Conservation (phyloP, 2,329 filamentous ascomycete species). For the Orbilia ellipsospora region DNA sequence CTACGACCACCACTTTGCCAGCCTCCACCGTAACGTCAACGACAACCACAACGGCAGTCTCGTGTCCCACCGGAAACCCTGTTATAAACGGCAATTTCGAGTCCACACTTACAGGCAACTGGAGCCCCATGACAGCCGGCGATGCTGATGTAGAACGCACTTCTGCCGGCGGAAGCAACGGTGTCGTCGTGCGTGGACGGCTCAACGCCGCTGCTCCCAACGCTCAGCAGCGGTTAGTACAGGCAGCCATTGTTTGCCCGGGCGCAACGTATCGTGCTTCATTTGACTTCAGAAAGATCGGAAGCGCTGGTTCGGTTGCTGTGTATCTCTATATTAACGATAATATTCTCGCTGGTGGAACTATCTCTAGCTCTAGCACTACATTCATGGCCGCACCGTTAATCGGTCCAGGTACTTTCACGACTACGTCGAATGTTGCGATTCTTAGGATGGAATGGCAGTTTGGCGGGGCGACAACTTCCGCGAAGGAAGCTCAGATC, state of each 20-base stretch:
- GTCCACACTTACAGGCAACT: background rate
- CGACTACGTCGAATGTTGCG: background rate
- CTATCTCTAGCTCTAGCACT: background rate
- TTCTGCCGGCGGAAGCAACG: background rate
- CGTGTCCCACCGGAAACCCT: conserved; percentile 15
- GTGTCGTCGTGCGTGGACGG: background rate
- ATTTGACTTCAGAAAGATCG: background rate
- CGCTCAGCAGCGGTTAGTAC: conserved; percentile 4
- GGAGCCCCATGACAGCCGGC: background rate
- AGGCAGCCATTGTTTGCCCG: conserved; percentile 12
- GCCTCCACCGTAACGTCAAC: conserved; percentile 1
- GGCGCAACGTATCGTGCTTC: conserved; percentile 16
- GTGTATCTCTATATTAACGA: conserved; percentile 19
- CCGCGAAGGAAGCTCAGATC: conserved; percentile 14
- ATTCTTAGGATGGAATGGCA: conserved; percentile 3
- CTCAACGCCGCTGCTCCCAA: background rate
- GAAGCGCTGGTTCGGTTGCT: background rate
- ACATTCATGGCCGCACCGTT: background rate
- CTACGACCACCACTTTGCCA: background rate
- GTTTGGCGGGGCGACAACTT: background rate
- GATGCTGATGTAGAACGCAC: conserved; percentile 3
- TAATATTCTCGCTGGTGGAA: background rate
- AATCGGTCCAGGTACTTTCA: conserved; percentile 2
- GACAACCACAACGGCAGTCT: background rate
- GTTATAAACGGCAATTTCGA: conserved; percentile 30